Base-by-base conservation (phyloP, 345 rosid species). In the Gossypium sturtianum region DNA sequence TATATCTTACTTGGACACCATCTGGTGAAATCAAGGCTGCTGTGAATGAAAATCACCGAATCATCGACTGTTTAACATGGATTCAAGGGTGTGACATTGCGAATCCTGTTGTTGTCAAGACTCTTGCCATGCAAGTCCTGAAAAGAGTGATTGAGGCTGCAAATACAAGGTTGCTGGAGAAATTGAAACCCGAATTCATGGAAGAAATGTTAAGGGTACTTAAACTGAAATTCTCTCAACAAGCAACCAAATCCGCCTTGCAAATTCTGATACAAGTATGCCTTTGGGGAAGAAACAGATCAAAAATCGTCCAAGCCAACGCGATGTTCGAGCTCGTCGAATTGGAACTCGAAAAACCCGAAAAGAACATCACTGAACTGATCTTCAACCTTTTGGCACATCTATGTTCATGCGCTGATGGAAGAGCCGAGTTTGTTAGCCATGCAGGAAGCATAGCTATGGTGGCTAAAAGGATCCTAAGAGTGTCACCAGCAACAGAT, bases 401-500 rank as follows among this genome's bases (percentile, higher is more conserved):
- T 16, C 73, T 85, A 43, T 85, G 90, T 43, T 80, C 83, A 0
- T 75, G 84, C 4, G 89, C 88, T 1, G 87, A 80, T 0, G 90
- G 93, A n/a, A 76, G 90, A 76, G 82, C 47, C 2, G 73, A 79
- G 74, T 71, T 89, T 25, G 69, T 86, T 7, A 41, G 63, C 7
- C 90, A 89, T 23, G 84, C 87, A 0, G 90, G 88, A 1, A 74
- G 84, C 19, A 72, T 84, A 2, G 93, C 90, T 0, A 77, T 89
- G 89, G 38, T 87, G 19, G 58, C 88, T 0, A 87, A 87, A 72
- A 78, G 89, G 72, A 82, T 79, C 2, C 82, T 89, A 2, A 78
- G 88, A 75, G 90, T 89, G 10, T 89, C 93, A 0, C 69, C 89
- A 0, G 83, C 80, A 0, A 82, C 87, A 5, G 93, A 89, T 22